Percentiles rank a stretch among this genome's conserved stretches.
phyloP scores from a whole-genome alignment of 2,329 filamentous ascomycete species.

The Epichloe hybrida region DNA sequence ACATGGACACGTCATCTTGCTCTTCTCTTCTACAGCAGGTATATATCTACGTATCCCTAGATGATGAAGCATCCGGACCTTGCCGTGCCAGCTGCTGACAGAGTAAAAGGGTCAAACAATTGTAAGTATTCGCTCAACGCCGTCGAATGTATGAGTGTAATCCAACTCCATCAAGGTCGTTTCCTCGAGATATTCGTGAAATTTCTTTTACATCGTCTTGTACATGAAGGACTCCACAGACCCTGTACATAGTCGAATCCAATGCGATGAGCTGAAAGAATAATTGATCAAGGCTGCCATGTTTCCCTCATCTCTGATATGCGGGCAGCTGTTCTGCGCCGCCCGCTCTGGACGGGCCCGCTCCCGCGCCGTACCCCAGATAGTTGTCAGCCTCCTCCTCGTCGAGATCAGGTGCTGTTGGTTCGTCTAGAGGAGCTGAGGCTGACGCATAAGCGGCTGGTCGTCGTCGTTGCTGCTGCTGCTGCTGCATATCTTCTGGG shows the following conservation, averaged over 20 bases:
- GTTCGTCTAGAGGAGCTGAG: conserved; percentile 18
- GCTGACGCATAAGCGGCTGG: conserved; percentile 17
- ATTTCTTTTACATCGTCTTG: background rate
- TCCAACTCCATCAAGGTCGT: background rate
- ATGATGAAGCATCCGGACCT: background rate
- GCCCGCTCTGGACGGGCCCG: conserved; percentile 11
- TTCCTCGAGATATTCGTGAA: background rate
- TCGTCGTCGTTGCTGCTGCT: background rate
- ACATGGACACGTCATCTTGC: no score
- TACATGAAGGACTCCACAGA: background rate
- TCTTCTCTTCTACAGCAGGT: no score
- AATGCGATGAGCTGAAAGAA: background rate
- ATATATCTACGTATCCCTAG: no score
- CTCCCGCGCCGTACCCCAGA: conserved; percentile 13
- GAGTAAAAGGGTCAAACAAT: background rate
- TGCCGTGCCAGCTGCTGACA: background rate
- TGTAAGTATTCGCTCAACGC: background rate
- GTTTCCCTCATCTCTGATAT: conserved; percentile 21
- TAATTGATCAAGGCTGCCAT: background rate
- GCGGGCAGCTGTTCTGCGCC: conserved; percentile 24
- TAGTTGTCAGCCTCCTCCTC: conserved; percentile 39
- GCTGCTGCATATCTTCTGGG: conserved; percentile 35
- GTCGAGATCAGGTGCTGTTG: conserved; percentile 44
- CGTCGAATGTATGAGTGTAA: background rate
- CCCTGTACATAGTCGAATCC: background rate